A percentile compares a stretch with the other conserved stretches of the same genome.
Conservation (phyloP, 2,329 filamentous ascomycete genomes). For the Blastomyces emzantsi region DNA sequence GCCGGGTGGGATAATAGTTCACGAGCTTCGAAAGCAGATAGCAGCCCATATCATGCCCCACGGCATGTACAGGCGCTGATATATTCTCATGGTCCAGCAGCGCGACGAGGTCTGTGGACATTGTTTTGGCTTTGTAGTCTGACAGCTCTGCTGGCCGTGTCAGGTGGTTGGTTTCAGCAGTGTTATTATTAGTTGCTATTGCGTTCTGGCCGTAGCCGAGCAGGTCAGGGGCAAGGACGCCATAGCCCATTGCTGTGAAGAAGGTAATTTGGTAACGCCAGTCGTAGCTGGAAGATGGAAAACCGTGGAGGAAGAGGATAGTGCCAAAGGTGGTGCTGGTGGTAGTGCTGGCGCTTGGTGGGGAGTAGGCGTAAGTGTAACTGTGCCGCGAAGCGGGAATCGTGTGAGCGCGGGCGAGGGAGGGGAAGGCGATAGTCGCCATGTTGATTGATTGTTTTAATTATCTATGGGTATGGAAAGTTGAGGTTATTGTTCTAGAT, state of each 20-base stretch:
- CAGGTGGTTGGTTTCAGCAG: slow-evolving; percentile 15
- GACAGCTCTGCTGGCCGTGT: slow-evolving; percentile 23
- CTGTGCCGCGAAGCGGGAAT: neutral
- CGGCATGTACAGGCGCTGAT: slow-evolving; percentile 16
- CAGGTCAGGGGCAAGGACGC: slow-evolving; percentile 38
- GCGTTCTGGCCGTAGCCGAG: slow-evolving; percentile 29
- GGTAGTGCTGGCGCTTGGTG: slow-evolving; percentile 6
- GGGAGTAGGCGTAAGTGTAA: slow-evolving; percentile 26
- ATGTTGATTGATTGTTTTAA: neutral
- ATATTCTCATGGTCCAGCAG: slow-evolving; percentile 25
- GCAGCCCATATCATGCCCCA: slow-evolving; percentile 23
- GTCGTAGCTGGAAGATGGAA: slow-evolving; percentile 40
- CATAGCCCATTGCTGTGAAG: slow-evolving; percentile 33
- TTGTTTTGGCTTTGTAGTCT: slow-evolving; percentile 25
- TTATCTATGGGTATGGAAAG: too few species aligned
- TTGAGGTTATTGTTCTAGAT: neutral
- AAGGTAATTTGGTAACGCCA: slow-evolving; percentile 34
- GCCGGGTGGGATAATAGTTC: slow-evolving; percentile 19
- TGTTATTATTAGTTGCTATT: too few species aligned
- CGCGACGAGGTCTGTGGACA: slow-evolving; percentile 28
- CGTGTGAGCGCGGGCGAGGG: neutral
- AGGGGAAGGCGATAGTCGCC: neutral
- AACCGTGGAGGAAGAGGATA: slow-evolving; percentile 43
- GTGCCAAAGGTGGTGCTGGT: slow-evolving; percentile 22
- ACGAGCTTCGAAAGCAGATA: slow-evolving; percentile 22